Evolutionary conservation across 805 yeast genomes (phyloP).

Genomic region (baker's yeast (Saccharomyces cerevisiae)): DNA sequence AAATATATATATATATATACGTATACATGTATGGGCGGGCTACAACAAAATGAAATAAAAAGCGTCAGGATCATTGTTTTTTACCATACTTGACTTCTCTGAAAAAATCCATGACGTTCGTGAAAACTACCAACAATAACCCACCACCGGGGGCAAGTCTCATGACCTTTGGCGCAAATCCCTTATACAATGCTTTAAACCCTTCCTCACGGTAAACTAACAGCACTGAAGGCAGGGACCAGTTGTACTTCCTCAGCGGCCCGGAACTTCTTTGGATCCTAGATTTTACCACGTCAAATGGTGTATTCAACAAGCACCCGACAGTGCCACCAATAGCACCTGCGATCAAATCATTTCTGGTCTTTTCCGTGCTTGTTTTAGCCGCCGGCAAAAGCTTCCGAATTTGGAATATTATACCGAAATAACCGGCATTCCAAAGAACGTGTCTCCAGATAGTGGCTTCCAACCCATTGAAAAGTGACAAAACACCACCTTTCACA

Average conservation of each 20-base stretch:
- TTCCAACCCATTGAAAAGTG: constrained; percentile 90
- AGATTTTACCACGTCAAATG: constrained; percentile 95
- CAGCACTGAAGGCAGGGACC: constrained; percentile 78
- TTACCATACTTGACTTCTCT: constrained; percentile 33
- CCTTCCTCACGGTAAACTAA: constrained; percentile 84
- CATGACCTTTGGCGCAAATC: constrained; percentile 92
- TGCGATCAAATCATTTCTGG: constrained; percentile 77
- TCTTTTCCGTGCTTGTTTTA: constrained; percentile 59
- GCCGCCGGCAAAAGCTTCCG: constrained; percentile 74
- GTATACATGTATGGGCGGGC: no score
- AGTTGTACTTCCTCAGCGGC: constrained; percentile 63
- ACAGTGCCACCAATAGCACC: constrained; percentile 96
- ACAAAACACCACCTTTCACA: constrained; percentile 66
- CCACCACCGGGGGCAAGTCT: constrained; percentile 99
- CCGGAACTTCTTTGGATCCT: constrained; percentile 63
- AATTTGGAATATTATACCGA: constrained; percentile 87
- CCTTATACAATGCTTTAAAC: constrained; percentile 81
- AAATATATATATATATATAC: no score
- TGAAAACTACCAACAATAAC: constrained; percentile 91
- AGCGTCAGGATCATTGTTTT: neutral
- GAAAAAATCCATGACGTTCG: constrained; percentile 90
- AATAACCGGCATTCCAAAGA: constrained; percentile 96
- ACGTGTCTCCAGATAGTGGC: constrained; percentile 97
- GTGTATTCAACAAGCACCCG: constrained; percentile 93
- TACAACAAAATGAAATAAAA: no score